A percentile compares a stretch with the other conserved stretches of the same genome.
Conservation (phyloP, 2,329 filamentous ascomycete genomes). For the Diaporthe australafricana region DNA sequence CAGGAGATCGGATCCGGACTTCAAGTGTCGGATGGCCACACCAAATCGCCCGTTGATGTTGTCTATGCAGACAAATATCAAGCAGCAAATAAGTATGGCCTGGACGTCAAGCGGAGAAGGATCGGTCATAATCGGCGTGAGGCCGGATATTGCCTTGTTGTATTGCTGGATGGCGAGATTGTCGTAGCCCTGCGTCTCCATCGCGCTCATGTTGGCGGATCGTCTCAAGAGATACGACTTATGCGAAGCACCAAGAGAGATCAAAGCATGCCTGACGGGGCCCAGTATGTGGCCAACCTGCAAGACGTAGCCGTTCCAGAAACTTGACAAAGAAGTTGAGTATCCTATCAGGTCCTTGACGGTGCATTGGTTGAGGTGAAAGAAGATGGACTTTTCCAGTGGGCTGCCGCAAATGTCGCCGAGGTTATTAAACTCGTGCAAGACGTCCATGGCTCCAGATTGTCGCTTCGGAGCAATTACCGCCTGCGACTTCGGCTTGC, state of each 20-base stretch:
- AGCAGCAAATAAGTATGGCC: slow-evolving; percentile 1
- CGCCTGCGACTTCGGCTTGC: not conserved
- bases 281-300: not conserved
- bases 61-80: slow-evolving; percentile 18
- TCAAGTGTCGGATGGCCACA: not conserved
- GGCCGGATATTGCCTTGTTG: slow-evolving; percentile 5
- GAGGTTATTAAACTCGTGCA: not conserved
- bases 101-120: not conserved
- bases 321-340: not conserved
- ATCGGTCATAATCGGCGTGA: slow-evolving; percentile 1
- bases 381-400: not conserved
- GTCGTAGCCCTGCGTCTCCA: not conserved
- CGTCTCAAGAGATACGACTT: not conserved
- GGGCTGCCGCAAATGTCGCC: not conserved
- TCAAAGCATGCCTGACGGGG: slow-evolving; percentile 9
- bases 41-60: not conserved
- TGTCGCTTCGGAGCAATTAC: not conserved
- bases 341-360: slow-evolving; percentile 16
- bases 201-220: not conserved
- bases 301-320: slow-evolving; percentile 15
- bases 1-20: not conserved
- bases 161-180: slow-evolving; percentile 9
- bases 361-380: slow-evolving; percentile 7
- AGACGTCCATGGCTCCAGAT: not conserved
- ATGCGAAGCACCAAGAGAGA: slow-evolving; percentile 16